These are phyloP conservation scores for Stachybotrys chlorohalonatus DNA, from an alignment of 2,329 filamentous ascomycete species.

Conservation along the genomic window DNA sequence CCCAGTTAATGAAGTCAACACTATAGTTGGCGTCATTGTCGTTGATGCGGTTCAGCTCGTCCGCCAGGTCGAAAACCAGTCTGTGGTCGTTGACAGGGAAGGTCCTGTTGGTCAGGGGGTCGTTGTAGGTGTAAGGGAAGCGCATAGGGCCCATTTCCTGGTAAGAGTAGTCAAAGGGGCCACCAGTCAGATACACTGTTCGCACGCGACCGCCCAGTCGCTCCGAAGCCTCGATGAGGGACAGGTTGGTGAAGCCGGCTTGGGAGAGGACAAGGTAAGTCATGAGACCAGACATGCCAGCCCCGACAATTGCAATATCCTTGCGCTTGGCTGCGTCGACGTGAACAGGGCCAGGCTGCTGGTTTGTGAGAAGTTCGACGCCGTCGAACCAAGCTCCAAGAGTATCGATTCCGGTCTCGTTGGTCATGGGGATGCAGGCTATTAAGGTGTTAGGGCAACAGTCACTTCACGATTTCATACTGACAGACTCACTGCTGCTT, in stretches of 20 bases:
- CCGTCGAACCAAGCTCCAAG: slow-evolving; percentile 58
- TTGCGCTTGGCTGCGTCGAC: slow-evolving; percentile 8
- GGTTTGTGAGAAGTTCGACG: slow-evolving; percentile 46
- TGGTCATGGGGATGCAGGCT: slow-evolving; percentile 35
- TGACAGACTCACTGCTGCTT: slow-evolving; percentile 4
- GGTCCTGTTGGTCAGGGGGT: slow-evolving; percentile 44
- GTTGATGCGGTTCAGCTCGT: slow-evolving; percentile 52
- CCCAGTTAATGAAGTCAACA: slow-evolving; percentile 55
- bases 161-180: slow-evolving; percentile 54
- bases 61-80: slow-evolving; percentile 55
- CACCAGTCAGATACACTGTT: slow-evolving; percentile 52
- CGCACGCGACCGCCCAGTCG: slow-evolving; percentile 56
- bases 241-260: slow-evolving; percentile 49
- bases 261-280: slow-evolving; percentile 41
- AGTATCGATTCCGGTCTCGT: slow-evolving; percentile 35
- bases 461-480: neutral
- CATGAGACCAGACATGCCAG: slow-evolving; percentile 57
- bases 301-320: slow-evolving; percentile 48
- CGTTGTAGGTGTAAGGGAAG: slow-evolving; percentile 45
- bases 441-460: slow-evolving; percentile 10
- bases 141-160: slow-evolving; percentile 61
- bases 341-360: slow-evolving; percentile 33
- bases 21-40: slow-evolving; percentile 34
- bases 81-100: slow-evolving; percentile 53
- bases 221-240: slow-evolving; percentile 51